Evolutionary conservation across 495 filamentous ascomycete genomes (phyloP).

Genomic region (Aspergillus steynii): DNA sequence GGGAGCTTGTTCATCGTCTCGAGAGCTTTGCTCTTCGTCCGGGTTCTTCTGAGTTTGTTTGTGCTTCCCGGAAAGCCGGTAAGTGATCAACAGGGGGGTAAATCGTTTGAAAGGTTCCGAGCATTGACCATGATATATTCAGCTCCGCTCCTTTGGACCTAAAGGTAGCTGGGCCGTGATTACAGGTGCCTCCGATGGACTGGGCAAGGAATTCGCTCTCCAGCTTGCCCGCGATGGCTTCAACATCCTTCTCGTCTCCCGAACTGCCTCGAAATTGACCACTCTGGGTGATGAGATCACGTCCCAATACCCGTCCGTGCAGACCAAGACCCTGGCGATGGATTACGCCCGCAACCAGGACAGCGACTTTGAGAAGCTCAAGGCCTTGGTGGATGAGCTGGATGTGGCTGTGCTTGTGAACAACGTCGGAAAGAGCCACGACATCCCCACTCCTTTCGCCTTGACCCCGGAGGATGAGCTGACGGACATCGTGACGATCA

Average conservation of each 20-base stretch:
- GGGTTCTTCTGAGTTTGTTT: slow-evolving; percentile 72
- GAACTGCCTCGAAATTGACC: slow-evolving; percentile 86
- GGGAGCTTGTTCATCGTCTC: slow-evolving; percentile 60
- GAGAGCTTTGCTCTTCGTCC: slow-evolving; percentile 60
- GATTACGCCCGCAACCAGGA: slow-evolving; percentile 82
- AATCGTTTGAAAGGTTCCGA: neutral
- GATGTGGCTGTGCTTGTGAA: slow-evolving; percentile 91
- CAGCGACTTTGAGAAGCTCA: slow-evolving; percentile 72
- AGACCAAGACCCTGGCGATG: slow-evolving; percentile 80
- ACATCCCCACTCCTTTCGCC: slow-evolving; percentile 86
- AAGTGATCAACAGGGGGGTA: slow-evolving; percentile 23
- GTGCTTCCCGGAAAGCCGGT: slow-evolving; percentile 67
- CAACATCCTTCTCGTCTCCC: slow-evolving; percentile 91
- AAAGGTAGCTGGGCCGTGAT: slow-evolving; percentile 94
- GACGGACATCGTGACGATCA: slow-evolving; percentile 87
- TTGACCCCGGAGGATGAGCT: slow-evolving; percentile 77
- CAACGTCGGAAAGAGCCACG: slow-evolving; percentile 94
- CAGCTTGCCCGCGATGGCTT: slow-evolving; percentile 90
- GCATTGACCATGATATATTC: slow-evolving; percentile 7
- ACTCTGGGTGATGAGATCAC: slow-evolving; percentile 73
- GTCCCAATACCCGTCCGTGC: slow-evolving; percentile 58
- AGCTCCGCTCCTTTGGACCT: slow-evolving; percentile 89
- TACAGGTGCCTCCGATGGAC: slow-evolving; percentile 93
- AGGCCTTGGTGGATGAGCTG: slow-evolving; percentile 63
- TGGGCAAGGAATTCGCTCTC: slow-evolving; percentile 93